A percentile compares a stretch with the other conserved stretches of the same genome.
Evolutionary conservation across 2,329 filamentous ascomycete genomes (phyloP).

Genomic region (Pseudogymnoascus sp.): DNA sequence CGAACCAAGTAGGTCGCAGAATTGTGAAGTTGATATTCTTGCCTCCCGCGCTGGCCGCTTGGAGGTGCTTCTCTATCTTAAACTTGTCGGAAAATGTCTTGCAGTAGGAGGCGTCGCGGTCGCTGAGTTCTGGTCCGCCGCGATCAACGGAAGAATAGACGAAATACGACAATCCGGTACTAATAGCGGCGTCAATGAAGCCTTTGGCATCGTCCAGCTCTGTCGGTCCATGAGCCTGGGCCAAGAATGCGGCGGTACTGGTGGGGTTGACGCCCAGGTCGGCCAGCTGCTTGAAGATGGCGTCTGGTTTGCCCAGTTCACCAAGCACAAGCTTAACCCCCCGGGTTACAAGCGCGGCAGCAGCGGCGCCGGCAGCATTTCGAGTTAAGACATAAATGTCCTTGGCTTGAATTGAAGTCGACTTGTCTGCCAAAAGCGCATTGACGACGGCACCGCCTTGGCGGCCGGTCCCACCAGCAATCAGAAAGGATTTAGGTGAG

Average conservation of each 20-base stretch:
- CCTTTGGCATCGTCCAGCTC: constrained; percentile 43
- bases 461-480: constrained; percentile 42
- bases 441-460: constrained; percentile 40
- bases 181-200: constrained; percentile 43
- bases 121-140: constrained; percentile 38
- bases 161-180: constrained; percentile 44
- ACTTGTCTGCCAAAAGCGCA: constrained; percentile 31
- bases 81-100: constrained; percentile 50
- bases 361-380: constrained; percentile 38
- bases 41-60: constrained; percentile 32
- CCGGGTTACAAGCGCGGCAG: constrained; percentile 39
- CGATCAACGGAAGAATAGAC: constrained; percentile 53
- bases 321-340: constrained; percentile 49
- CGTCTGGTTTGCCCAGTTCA: constrained; percentile 43
- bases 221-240: constrained; percentile 25
- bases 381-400: constrained; percentile 54
- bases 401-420: constrained; percentile 24
- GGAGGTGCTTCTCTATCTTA: constrained; percentile 48
- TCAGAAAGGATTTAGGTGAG: constrained; percentile 22
- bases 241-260: constrained; percentile 41
- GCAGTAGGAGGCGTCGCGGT: constrained; percentile 40
- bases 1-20: constrained; percentile 47
- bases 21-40: constrained; percentile 45
- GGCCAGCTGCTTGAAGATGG: constrained; percentile 37
- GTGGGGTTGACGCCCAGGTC: constrained; percentile 42